These are phyloP conservation scores for Salvia sclarea DNA, from an alignment of 305 asterid genomes.

Conservation along the genomic window DNA sequence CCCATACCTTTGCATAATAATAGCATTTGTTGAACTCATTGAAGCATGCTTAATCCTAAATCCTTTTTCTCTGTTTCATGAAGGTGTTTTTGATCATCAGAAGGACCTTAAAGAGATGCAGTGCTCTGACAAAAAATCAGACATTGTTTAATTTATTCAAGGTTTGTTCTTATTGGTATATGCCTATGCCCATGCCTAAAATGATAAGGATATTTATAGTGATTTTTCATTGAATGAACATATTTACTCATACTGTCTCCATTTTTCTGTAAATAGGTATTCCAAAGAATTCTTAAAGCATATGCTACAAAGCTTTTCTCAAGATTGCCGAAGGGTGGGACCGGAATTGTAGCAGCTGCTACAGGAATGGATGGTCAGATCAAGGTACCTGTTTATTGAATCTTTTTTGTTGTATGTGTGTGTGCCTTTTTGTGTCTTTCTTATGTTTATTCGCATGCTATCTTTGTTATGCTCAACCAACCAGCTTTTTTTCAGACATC, in stretches of 20 bases:
- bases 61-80: slow-evolving; percentile 35
- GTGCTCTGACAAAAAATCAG: slow-evolving; percentile 86
- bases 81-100: slow-evolving; percentile 85
- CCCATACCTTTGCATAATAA: not conserved
- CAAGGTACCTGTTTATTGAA: slow-evolving; percentile 52
- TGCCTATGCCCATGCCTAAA: not conserved
- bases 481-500: slow-evolving; percentile 59
- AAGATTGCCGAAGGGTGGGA: slow-evolving; percentile 94
- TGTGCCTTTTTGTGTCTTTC: not conserved
- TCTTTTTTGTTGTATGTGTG: not conserved
- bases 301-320: slow-evolving; percentile 90
- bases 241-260: slow-evolving; percentile 23
- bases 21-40: slow-evolving; percentile 14
- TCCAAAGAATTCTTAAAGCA: slow-evolving; percentile 89
- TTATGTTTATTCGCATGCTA: not conserved
- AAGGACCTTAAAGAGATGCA: slow-evolving; percentile 96
- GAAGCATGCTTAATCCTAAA: slow-evolving; percentile 24
- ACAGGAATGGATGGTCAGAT: slow-evolving; percentile 99
- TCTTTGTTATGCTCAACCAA: slow-evolving; percentile 20
- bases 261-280: slow-evolving; percentile 61
- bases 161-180: slow-evolving; percentile 45
- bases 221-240: not conserved
- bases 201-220: not conserved
- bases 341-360: slow-evolving; percentile 99
- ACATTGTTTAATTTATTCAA: slow-evolving; percentile 87